Conservation (phyloP, 2,329 filamentous ascomycete genomes). For the Trichoderma citrinoviride region DNA sequence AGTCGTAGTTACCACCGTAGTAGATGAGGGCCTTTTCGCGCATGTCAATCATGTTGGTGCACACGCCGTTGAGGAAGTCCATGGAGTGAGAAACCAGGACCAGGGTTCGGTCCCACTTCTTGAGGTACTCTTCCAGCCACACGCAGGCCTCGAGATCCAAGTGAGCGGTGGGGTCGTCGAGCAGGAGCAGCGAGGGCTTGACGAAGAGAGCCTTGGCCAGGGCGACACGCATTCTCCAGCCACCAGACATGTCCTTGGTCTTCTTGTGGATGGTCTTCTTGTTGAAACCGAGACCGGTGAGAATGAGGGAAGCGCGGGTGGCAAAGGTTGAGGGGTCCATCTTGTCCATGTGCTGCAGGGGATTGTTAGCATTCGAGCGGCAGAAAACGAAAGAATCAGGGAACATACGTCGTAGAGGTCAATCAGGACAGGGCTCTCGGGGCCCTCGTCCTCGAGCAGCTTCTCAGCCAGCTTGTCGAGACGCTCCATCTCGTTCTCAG, state of each 20-base stretch:
- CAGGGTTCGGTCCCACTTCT: conserved; percentile 98
- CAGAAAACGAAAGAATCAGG: background rate
- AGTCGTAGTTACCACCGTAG: conserved; percentile 99
- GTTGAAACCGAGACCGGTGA: conserved; percentile 99
- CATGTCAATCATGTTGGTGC: conserved; percentile 99
- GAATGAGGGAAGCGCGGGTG: conserved; percentile 90
- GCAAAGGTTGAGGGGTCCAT: conserved; percentile 98
- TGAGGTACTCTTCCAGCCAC: conserved; percentile 99
- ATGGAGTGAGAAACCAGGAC: conserved; percentile 95
- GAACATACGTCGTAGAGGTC: conserved; percentile 87
- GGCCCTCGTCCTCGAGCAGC: conserved; percentile 86
- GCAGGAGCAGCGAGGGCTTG: conserved; percentile 90
- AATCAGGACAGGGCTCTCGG: conserved; percentile 84
- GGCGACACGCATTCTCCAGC: conserved; percentile 99
- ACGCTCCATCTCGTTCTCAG: conserved; percentile 85
- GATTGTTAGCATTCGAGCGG: background rate
- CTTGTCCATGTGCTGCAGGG: conserved; percentile 84
- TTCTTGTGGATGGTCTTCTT: conserved; percentile 97
- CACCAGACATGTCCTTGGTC: conserved; percentile 99
- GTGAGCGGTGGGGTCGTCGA: conserved; percentile 98
- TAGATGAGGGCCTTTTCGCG: conserved; percentile 82
- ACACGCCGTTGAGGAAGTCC: conserved; percentile 99
- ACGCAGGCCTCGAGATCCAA: conserved; percentile 99
- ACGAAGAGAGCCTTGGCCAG: conserved; percentile 97
- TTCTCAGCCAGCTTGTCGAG: conserved; percentile 87